Base-by-base conservation (phyloP, 2,329 filamentous ascomycete species). In the Fusarium torulosum region DNA sequence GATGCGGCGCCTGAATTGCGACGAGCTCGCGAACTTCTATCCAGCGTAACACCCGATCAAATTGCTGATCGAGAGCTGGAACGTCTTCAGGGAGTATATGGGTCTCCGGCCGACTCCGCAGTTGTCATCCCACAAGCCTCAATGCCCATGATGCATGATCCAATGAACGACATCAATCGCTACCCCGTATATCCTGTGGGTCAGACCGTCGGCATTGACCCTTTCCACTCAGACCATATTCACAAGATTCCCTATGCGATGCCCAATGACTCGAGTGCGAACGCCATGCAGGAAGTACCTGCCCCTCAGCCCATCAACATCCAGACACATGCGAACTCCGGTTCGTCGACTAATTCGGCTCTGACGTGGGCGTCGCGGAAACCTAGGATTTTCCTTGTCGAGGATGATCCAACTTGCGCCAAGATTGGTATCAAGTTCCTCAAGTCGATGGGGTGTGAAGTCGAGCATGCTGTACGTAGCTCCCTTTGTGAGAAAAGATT, bases 141-240 rank as follows among this genome's bases (percentile, higher is more conserved):
- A 25, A 80, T 86, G 73, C 79, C 80, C 23, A 78, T 85, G 75
- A 75, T 86, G 70, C 80, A 85, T 63, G 85, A 88, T 63, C 82
- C 84, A 38, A 80, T 88, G 70, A 85, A 79, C 69, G 86, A 88
- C 62, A 83, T 86, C 45, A 78, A 73, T 60, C 81, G 86, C 43
- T 86, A 88, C 66, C 86, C 96, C 53, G 94, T 97, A 11, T 98
- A 97, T 76, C 94, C 95, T 0, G 93, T 97, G 17, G 94, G 94
- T 19, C 89, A 94, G 68, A 96, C 91, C 1, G 92, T 96, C 69
- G 94, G 94, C 53, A 97, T 97, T 69, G 94, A 97, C 75, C 94
- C 95, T 2, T 96, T 97, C 85, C 94, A 95, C 75, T 91, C 92
- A 71, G 94, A 97, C 72, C 94, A 97, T 75, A 93, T 97, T 75